Percentiles rank a stretch among this genome's conserved stretches.
These are phyloP conservation scores for Pyricularia pennisetigena DNA, from an alignment of 2,329 filamentous ascomycete genomes.

Conservation along the genomic window DNA sequence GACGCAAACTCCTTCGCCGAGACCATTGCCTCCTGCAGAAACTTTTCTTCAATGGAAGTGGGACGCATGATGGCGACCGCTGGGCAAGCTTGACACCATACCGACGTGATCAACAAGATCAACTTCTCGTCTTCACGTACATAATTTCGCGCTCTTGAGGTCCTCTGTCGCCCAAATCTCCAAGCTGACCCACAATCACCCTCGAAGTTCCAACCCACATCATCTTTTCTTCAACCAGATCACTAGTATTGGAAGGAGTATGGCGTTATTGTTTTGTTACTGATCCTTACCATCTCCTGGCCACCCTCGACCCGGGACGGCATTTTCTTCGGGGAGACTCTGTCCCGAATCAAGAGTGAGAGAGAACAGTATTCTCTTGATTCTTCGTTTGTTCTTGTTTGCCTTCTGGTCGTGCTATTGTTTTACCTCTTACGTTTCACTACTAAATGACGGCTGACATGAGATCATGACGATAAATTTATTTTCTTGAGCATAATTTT, in stretches of 20 bases:
- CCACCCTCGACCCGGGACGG: neutral
- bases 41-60: constrained; percentile 1
- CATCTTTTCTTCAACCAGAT: neutral
- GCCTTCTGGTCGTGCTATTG: constrained; percentile 1
- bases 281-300: neutral
- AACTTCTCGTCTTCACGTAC: neutral
- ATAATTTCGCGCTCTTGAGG: neutral
- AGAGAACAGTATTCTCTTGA: constrained; percentile 1
- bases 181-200: neutral
- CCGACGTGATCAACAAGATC: neutral
- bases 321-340: neutral
- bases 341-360: neutral
- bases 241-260: neutral
- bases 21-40: neutral
- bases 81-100: neutral
- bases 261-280: neutral
- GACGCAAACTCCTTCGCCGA: neutral
- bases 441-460: constrained; percentile 1
- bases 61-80: neutral
- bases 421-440: constrained; percentile 5
- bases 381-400: constrained; percentile 5
- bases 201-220: neutral
- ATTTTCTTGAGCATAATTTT: neutral
- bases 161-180: neutral
- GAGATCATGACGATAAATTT: constrained; percentile 1